These are phyloP conservation scores for Ilex paraguariensis DNA, from an alignment of 305 asterid genomes.

Conservation along the genomic window DNA sequence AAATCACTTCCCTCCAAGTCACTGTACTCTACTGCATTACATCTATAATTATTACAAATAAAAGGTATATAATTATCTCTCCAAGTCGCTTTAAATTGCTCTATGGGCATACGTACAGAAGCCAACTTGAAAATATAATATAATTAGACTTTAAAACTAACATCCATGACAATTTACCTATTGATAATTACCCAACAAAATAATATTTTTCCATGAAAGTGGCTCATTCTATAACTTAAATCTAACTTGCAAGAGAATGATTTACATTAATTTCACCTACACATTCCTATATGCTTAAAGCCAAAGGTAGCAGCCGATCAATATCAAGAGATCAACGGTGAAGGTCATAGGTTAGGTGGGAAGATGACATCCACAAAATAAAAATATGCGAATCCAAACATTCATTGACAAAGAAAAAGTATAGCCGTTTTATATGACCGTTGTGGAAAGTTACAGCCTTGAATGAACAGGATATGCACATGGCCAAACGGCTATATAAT, in stretches of 20 bases:
- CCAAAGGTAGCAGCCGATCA: not conserved
- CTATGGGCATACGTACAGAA: no score
- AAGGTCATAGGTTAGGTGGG: not conserved
- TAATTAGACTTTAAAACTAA: no score
- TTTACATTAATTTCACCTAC: no score
- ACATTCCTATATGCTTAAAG: not conserved
- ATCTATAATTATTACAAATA: not conserved
- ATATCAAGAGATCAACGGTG: slow-evolving; percentile 4
- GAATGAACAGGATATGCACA: slow-evolving; percentile 17
- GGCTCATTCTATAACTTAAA: no score
- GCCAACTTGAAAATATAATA: no score
- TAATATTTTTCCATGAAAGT: no score
- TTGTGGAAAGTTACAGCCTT: slow-evolving; percentile 33
- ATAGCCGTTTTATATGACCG: slow-evolving; percentile 42
- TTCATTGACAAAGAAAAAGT: not conserved
- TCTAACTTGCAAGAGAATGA: no score
- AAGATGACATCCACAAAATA: slow-evolving; percentile 7
- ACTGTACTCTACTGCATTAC: no score
- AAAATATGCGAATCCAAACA: not conserved
- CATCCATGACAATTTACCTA: no score
- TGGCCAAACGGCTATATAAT: slow-evolving; percentile 28
- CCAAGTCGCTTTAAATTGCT: no score
- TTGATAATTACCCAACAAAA: no score
- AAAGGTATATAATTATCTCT: no score
- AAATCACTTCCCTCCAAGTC: not conserved